Evolutionary conservation across 139 green algal genomes (phyloP).

Genomic region (Auxenochlorella pyrenoidosa): DNA sequence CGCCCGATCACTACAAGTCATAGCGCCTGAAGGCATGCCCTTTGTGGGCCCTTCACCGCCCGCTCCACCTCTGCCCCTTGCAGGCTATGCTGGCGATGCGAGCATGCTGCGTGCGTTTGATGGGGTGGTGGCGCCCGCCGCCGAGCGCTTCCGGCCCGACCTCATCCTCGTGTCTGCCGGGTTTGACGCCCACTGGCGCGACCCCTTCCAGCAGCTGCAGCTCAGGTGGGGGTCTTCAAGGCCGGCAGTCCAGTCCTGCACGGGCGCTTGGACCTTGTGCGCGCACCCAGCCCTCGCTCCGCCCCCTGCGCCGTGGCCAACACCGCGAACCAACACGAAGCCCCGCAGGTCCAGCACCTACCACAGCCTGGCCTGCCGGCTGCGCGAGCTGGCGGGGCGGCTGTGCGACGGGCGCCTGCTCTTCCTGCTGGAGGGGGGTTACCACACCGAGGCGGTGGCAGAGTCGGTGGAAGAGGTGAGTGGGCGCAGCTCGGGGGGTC

Average conservation of each 20-base stretch:
- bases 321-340: not conserved
- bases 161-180: slow-evolving; percentile 80
- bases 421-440: slow-evolving; percentile 49
- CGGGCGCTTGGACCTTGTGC: no score
- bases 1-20: no score
- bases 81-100: slow-evolving; percentile 23
- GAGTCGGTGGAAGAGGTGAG: slow-evolving; percentile 35
- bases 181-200: slow-evolving; percentile 91
- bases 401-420: slow-evolving; percentile 38
- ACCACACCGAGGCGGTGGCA: slow-evolving; percentile 38
- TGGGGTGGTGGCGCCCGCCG: slow-evolving; percentile 79
- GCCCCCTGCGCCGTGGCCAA: no score
- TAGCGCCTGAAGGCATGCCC: not conserved
- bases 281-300: no score
- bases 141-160: slow-evolving; percentile 80
- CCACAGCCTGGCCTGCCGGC: slow-evolving; percentile 7
- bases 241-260: no score
- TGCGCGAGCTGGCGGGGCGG: slow-evolving; percentile 5
- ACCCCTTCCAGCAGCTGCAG: slow-evolving; percentile 74
- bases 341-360: slow-evolving; percentile 28
- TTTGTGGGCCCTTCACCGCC: not conserved
- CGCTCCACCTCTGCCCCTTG: not conserved
- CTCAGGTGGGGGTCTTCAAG: slow-evolving; percentile 5
- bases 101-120: slow-evolving; percentile 54
- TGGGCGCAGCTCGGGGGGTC: no score